Evolutionary conservation across 257 asterid species (phyloP).

Genomic region (Capsicum chinense): DNA sequence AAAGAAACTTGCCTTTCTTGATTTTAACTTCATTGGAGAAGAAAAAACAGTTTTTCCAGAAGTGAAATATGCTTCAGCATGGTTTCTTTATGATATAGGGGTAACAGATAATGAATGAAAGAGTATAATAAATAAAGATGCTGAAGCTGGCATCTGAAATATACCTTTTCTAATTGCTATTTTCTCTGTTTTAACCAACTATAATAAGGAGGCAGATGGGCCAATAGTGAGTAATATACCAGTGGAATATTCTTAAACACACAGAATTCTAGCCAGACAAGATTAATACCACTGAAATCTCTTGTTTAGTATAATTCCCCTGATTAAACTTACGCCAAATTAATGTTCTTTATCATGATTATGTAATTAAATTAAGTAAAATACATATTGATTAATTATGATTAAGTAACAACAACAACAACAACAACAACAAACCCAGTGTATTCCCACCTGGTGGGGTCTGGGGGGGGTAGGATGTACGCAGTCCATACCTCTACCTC

Average conservation of each 20-base stretch:
- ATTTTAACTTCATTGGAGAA: background rate
- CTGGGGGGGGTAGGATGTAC: too few species aligned
- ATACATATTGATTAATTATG: too few species aligned
- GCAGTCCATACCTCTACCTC: too few species aligned
- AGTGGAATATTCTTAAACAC: constrained; percentile 56
- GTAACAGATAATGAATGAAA: background rate
- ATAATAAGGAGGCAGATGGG: constrained; percentile 28
- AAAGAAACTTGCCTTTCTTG: background rate
- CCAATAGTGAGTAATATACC: constrained; percentile 48
- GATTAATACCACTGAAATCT: background rate
- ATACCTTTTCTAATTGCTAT: background rate
- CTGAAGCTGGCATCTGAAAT: background rate
- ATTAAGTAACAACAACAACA: too few species aligned
- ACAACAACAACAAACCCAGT: too few species aligned
- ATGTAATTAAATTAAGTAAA: too few species aligned
- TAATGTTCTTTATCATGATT: too few species aligned
- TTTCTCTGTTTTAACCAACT: background rate
- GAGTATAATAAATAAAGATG: background rate
- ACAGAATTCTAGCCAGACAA: constrained; percentile 27
- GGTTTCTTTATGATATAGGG: background rate
- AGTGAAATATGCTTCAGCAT: background rate
- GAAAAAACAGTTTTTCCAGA: background rate
- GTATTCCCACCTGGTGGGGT: too few species aligned
- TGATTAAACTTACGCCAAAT: too few species aligned
- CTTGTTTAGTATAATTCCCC: background rate